phyloP scores from a whole-genome alignment of 306 rosid species.

The Psophocarpus tetragonolobus region DNA sequence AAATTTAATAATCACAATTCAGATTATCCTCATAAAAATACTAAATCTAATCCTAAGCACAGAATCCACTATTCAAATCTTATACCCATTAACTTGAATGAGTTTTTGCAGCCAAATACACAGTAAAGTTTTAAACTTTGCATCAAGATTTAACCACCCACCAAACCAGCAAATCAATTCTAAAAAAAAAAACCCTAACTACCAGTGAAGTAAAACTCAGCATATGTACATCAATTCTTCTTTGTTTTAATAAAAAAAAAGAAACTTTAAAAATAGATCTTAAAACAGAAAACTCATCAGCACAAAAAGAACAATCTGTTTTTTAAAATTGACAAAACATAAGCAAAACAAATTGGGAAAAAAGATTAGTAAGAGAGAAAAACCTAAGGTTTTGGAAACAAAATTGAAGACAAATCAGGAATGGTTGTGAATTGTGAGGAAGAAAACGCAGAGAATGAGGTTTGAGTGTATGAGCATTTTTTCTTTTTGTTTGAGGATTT shows the following conservation, averaged over 20 bases:
- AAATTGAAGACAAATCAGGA: not conserved
- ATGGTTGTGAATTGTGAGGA: not conserved
- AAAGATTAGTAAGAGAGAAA: not conserved
- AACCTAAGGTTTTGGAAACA: slow-evolving; percentile 22
- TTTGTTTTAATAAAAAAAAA: not conserved
- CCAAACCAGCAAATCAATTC: slow-evolving; percentile 24
- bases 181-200: slow-evolving; percentile 25
- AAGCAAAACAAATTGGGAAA: not conserved
- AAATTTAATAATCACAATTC: not conserved
- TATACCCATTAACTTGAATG: slow-evolving; percentile 4
- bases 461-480: slow-evolving; percentile 6
- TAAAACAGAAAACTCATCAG: not conserved
- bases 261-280: slow-evolving; percentile 13
- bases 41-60: slow-evolving; percentile 4
- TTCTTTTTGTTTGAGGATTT: not conserved
- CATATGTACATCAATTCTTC: not conserved
- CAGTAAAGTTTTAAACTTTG: slow-evolving; percentile 32
- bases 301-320: not conserved
- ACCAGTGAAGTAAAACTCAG: not conserved
- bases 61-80: not conserved
- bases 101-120: not conserved
- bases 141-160: not conserved
- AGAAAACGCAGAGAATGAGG: slow-evolving; percentile 8
- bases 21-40: not conserved
- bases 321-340: not conserved